Evolutionary conservation across 2,329 filamentous ascomycete species (phyloP).

Genomic region (Trichoderma harzianum): DNA sequence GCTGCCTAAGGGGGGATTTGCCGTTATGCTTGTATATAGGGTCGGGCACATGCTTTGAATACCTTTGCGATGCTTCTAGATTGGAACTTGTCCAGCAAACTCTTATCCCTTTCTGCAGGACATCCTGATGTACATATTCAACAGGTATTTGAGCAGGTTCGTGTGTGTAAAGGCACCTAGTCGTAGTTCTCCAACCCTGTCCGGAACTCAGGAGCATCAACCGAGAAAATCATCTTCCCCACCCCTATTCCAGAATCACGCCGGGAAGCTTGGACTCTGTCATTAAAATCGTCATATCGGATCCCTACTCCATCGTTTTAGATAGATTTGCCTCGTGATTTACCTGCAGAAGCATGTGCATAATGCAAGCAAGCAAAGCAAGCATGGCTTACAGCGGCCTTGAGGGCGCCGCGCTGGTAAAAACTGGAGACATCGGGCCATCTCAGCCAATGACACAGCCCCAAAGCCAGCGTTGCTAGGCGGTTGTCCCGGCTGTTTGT

Average conservation of each 20-base stretch:
- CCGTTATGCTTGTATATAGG: background rate
- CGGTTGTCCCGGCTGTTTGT: conserved; percentile 24
- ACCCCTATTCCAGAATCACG: background rate
- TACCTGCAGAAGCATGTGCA: conserved; percentile 9
- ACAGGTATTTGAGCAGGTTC: background rate
- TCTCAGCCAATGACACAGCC: background rate
- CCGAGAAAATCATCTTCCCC: background rate
- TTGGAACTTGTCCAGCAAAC: too few relatives aligned
- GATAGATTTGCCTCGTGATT: conserved; percentile 8
- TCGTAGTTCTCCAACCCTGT: background rate
- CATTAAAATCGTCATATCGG: background rate
- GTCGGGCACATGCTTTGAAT: background rate
- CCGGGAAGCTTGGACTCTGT: background rate
- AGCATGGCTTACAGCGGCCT: background rate
- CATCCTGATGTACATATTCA: background rate
- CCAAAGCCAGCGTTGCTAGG: conserved; percentile 22
- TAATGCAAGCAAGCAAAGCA: conserved; percentile 8
- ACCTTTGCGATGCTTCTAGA: background rate
- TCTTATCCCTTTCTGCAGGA: background rate
- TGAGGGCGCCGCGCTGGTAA: background rate
- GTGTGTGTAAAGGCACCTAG: background rate
- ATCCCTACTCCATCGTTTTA: conserved; percentile 12
- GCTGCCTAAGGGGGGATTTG: background rate
- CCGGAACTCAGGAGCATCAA: conserved; percentile 2
- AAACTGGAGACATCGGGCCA: background rate